phyloP scores from a whole-genome alignment of 345 rosid genomes.

The Gossypioides kirkii region DNA sequence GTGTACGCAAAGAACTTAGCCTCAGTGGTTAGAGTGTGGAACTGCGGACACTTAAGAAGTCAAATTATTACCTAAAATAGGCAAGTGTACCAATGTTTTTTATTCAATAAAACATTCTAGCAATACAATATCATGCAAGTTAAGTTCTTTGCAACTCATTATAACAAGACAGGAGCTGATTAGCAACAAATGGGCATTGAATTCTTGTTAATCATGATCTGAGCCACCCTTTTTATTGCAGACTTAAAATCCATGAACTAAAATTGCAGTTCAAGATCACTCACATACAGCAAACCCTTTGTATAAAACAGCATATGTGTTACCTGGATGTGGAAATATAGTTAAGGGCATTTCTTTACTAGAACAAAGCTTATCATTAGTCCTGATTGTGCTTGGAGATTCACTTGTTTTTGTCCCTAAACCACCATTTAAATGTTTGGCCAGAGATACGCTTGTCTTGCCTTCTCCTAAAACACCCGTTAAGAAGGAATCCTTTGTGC shows the following conservation, averaged over 20 bases:
- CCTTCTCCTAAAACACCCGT: slow-evolving; percentile 13
- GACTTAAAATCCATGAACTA: background rate
- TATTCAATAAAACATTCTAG: background rate
- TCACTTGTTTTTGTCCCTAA: slow-evolving; percentile 20
- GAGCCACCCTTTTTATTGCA: background rate
- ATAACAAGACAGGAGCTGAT: background rate
- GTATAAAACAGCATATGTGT: background rate
- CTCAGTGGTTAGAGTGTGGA: too few relatives aligned
- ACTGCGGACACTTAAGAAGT: too few relatives aligned
- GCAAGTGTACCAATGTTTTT: background rate
- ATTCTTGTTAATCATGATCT: background rate
- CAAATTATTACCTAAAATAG: background rate
- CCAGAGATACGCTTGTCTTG: slow-evolving; percentile 2
- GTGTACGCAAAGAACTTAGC: too few relatives aligned
- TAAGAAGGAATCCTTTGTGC: slow-evolving; percentile 9
- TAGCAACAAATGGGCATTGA: background rate
- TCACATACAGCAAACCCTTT: background rate
- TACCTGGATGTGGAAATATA: slow-evolving; percentile 30
- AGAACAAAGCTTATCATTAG: slow-evolving; percentile 10
- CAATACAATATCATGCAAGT: background rate
- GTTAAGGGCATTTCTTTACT: slow-evolving; percentile 11
- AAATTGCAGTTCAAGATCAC: slow-evolving; percentile 9
- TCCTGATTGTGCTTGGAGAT: slow-evolving; percentile 5
- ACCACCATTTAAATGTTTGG: background rate
- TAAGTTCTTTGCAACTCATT: background rate